A percentile compares a stretch with the other conserved stretches of the same genome.
Conservation (phyloP, 495 filamentous ascomycete species). For the Hyaloscypha finlandica region DNA sequence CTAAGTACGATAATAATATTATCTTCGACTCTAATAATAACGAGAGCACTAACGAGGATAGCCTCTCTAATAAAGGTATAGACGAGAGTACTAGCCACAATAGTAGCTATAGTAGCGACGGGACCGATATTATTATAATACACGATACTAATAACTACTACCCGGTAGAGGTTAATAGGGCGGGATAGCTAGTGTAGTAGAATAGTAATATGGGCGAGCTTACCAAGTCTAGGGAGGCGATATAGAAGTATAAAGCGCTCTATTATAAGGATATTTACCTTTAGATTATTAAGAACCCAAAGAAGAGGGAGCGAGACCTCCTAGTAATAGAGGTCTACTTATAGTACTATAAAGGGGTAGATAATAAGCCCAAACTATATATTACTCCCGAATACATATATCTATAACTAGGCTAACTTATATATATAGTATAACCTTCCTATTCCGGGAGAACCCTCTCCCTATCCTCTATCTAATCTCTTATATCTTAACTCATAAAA, state of each 20-base stretch:
- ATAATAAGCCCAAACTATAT: slow-evolving; percentile 35
- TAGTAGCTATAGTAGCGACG: not conserved
- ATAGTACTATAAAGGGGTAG: slow-evolving; percentile 35
- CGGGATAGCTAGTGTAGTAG: slow-evolving; percentile 2
- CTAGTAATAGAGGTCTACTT: slow-evolving; percentile 34
- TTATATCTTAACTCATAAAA: slow-evolving; percentile 19
- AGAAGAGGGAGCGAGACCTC: slow-evolving; percentile 28
- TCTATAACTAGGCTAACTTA: slow-evolving; percentile 19
- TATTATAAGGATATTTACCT: slow-evolving; percentile 35
- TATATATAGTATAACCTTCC: slow-evolving; percentile 27
- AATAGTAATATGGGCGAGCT: slow-evolving; percentile 6
- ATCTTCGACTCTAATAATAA: not conserved
- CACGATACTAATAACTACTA: not conserved
- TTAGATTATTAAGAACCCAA: slow-evolving; percentile 33
- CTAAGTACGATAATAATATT: not conserved
- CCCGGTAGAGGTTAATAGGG: not conserved
- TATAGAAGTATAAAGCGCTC: slow-evolving; percentile 27
- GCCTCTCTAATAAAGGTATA: not conserved
- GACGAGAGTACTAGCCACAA: not conserved
- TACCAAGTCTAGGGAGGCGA: slow-evolving; percentile 15
- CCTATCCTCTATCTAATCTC: slow-evolving; percentile 32
- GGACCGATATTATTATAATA: not conserved
- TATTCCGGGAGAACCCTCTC: slow-evolving; percentile 25
- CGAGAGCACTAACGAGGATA: not conserved
- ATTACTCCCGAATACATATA: slow-evolving; percentile 1